These are phyloP conservation scores for Alopecurus myosuroides DNA, from an alignment of 176 grass and related monocot species.

Conservation along the genomic window DNA sequence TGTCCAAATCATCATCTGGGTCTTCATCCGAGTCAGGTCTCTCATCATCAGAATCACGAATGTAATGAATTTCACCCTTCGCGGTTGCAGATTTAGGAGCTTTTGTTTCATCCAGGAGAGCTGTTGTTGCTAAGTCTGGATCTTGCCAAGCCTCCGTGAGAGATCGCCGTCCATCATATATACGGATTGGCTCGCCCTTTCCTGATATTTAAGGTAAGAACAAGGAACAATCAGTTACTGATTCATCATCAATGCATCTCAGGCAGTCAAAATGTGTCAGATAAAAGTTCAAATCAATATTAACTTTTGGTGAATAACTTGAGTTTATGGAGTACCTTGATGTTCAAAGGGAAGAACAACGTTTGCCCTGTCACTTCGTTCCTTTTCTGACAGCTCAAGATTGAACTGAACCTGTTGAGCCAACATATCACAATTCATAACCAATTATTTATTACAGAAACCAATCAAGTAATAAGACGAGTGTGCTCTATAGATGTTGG, in stretches of 20 bases:
- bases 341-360: slow-evolving; percentile 96
- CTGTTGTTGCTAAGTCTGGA: not conserved
- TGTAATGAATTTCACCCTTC: slow-evolving; percentile 84
- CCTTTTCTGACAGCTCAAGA: slow-evolving; percentile 89
- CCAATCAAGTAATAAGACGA: not conserved
- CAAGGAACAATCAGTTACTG: not conserved
- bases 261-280: not conserved
- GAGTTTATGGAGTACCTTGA: slow-evolving; percentile 48
- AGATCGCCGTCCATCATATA: slow-evolving; percentile 77
- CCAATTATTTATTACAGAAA: not conserved
- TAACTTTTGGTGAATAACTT: not conserved
- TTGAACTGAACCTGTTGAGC: slow-evolving; percentile 83
- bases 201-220: slow-evolving; percentile 40
- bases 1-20: slow-evolving; percentile 94
- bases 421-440: slow-evolving; percentile 19
- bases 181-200: slow-evolving; percentile 59
- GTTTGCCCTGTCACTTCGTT: slow-evolving; percentile 71
- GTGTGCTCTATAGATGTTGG: not conserved
- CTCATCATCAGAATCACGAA: slow-evolving; percentile 96
- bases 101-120: slow-evolving; percentile 30
- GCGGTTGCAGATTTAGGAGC: slow-evolving; percentile 30
- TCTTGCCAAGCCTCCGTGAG: slow-evolving; percentile 41
- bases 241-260: not conserved
- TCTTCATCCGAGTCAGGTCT: slow-evolving; percentile 94
- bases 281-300: not conserved